Conservation (phyloP, 331 rosid species). For the Malus hybrid region DNA sequence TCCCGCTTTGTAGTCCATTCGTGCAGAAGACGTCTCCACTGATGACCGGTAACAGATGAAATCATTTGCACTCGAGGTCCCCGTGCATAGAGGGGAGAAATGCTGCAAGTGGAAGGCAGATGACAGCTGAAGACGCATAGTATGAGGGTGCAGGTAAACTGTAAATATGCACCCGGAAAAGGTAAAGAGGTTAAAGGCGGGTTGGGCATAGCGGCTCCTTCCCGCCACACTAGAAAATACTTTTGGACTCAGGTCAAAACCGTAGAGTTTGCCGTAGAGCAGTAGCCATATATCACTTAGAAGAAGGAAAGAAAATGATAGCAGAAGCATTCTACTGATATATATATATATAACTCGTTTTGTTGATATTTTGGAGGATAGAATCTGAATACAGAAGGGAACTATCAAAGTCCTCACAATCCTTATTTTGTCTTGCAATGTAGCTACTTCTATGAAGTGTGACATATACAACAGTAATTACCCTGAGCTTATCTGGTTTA, state of each 20-base stretch:
- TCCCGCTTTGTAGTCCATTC: not conserved
- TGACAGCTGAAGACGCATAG: not conserved
- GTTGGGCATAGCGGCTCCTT: not conserved
- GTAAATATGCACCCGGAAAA: not conserved
- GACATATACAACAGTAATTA: too few relatives aligned
- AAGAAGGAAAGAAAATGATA: not conserved
- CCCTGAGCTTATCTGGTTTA: too few relatives aligned
- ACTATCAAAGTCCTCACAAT: too few relatives aligned
- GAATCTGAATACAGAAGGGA: too few relatives aligned
- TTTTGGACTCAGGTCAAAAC: not conserved
- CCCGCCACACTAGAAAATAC: not conserved
- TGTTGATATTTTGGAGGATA: too few relatives aligned
- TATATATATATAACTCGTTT: too few relatives aligned
- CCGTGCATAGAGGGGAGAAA: not conserved
- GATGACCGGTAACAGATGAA: not conserved
- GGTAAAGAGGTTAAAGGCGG: not conserved
- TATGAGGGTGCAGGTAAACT: not conserved
- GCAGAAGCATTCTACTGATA: not conserved
- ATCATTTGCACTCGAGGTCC: not conserved
- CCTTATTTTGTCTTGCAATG: too few relatives aligned
- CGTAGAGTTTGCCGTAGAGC: not conserved
- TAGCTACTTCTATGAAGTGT: too few relatives aligned
- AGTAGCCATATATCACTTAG: too few relatives aligned
- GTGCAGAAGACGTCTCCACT: not conserved
- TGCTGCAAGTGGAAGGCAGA: not conserved